Evolutionary conservation across 139 green algal genomes (phyloP), one percentile per base, ranked within the genome.

Genomic region (Micromonas commoda): DNA sequence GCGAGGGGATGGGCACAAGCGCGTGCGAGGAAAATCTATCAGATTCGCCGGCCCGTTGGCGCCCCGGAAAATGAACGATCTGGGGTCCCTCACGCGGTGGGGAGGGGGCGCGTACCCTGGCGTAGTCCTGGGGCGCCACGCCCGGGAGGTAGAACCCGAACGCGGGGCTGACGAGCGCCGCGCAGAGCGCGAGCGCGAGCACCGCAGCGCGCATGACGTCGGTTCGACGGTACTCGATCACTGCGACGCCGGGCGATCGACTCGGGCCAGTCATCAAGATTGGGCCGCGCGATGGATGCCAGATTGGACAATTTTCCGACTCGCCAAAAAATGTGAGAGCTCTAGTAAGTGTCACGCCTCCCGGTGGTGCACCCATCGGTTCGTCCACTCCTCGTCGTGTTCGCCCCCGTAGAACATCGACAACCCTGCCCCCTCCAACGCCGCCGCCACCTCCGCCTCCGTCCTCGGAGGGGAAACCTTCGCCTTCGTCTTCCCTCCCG

Each of bases 141-240:
- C 93, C 93, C 6, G 94, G 94, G 35, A 98, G 77, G 54, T 98
- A 98, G 78, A 98, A 98, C 37, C 16, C 68, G 37, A 9, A 16
- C 45, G 45, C 45, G 45, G 45, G 45, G 9, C 9, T 57, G 9
- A 16, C n/a, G n/a, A n/a, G 9, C 45, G 45, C 45, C 45, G 45
- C 45, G 45, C 45, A 57, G 9, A 57, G 45, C 45, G 16, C 9
- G 9, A 16, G 9, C 9, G 45, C 45, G 45, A 57, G 45, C 45
- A 57, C 9, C 45, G 16, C 9, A 9, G 45, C 45, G 45, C 45
- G 45, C 45, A 57, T 57, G 9, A 16, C 45, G 9, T 9, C 45
- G 45, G 45, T n/a, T n/a, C n/a, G n/a, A n/a, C n/a, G n/a, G n/a
- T n/a, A n/a, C n/a, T n/a, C n/a, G 45, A 57, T 16, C 9, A 57